Conservation (phyloP, 169 alveolate species). For the Eimeria maxima region DNA sequence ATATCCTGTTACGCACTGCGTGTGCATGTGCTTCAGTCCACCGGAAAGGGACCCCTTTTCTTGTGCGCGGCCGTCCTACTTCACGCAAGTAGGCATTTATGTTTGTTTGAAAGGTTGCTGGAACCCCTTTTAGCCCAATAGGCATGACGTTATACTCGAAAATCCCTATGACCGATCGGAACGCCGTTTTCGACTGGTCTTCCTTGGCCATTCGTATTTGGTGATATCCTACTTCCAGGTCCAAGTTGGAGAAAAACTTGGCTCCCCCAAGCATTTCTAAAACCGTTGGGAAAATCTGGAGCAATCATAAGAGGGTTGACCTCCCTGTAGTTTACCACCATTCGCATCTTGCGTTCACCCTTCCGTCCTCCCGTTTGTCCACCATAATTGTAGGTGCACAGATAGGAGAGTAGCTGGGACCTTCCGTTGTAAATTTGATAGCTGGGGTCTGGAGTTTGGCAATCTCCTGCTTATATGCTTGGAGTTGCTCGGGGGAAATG, state of each 20-base stretch:
- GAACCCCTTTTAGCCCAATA: constrained; percentile 12
- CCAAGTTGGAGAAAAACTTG: not conserved
- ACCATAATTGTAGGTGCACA: not conserved
- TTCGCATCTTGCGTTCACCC: not conserved
- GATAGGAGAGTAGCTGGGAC: not conserved
- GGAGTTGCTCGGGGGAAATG: not conserved
- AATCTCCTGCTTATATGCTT: not conserved
- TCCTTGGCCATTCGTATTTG: not conserved
- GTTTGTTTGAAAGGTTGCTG: constrained; percentile 18
- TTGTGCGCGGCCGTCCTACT: no score
- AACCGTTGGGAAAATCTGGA: not conserved
- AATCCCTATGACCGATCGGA: not conserved
- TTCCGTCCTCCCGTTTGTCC: not conserved
- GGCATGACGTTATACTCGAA: constrained; percentile 25
- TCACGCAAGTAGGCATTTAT: not conserved
- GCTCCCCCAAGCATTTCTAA: not conserved
- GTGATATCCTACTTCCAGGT: not conserved
- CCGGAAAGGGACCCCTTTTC: no score
- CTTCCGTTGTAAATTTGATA: not conserved
- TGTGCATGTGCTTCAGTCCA: no score
- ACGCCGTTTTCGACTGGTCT: not conserved
- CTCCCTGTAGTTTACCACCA: not conserved
- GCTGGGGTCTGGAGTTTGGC: no score
- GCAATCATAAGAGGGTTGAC: not conserved
- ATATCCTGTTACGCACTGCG: no score